Evolutionary conservation across 805 yeast genomes (phyloP), one percentile per base, ranked within the genome.

Genomic region (Jamesozyma piceae): DNA sequence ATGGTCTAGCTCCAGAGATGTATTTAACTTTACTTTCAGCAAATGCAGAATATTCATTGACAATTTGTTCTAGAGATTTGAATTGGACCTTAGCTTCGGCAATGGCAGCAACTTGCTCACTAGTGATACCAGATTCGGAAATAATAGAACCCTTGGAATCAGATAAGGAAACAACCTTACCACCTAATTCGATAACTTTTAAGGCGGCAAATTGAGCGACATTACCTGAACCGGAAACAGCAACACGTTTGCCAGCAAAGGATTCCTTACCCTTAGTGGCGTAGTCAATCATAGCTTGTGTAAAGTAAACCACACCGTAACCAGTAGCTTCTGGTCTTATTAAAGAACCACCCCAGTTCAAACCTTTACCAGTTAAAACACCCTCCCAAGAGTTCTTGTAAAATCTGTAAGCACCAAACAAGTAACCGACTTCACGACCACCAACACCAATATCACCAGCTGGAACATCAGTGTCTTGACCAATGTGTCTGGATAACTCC

Each of bases 321-420:
- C 98, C 98, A 50, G 98, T 90, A 53, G 98, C 98, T 78, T 90
- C 98, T 53, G 97, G 96, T 72, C 98, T 84, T 72, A 90, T 89
- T 66, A 90, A 76, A 60, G 97, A 90, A 62, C 97, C 98, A 77
- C 98, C 98, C 96, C 97, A 92, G 66, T 82, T 72, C 63, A 89
- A 75, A 62, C 97, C 97, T 75, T 90, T 90, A 71, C 98, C 98
- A 65, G 98, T 90, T 58, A 90, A 76, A 41, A 90, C 94, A 77
- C 97, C 97, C 67, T 90, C 90, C 82, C 88, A 90, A 63, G 80
- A 74, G 81, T 90, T 90, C 70, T 77, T 82, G 79, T 76, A 75
- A 59, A 76, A 74, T 78, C 88, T 87, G 88, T 85, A 90, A 55
- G 96, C 96, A 71, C 98, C 98, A 58, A 87, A 92, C 65, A 90